These are phyloP conservation scores for Phialophora chinensis DNA, from an alignment of 2,329 filamentous ascomycete species.

Conservation along the genomic window DNA sequence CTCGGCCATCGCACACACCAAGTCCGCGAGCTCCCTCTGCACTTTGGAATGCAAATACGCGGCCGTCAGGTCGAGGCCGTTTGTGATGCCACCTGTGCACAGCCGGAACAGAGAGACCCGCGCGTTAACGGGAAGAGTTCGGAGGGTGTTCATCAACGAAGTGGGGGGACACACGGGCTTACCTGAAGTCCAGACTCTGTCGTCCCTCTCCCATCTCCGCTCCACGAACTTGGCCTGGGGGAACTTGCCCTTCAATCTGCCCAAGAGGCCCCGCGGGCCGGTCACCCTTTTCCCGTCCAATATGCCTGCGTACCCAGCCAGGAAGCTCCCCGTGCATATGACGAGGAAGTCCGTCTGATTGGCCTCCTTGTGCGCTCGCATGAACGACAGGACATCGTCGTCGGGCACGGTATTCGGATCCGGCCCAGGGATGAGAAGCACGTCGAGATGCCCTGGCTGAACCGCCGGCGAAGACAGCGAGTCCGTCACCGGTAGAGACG, in stretches of 20 bases:
- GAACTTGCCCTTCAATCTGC: conserved; percentile 32
- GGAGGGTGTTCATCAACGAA: too few species aligned
- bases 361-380: conserved; percentile 44
- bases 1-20: conserved; percentile 46
- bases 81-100: conserved; percentile 38
- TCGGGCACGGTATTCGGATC: conserved; percentile 42
- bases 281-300: conserved; percentile 35
- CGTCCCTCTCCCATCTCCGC: conserved; percentile 42
- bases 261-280: conserved; percentile 33
- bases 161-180: not conserved
- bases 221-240: conserved; percentile 33
- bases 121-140: not conserved
- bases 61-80: conserved; percentile 44
- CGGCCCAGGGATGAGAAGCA: conserved; percentile 48
- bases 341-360: conserved; percentile 38
- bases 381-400: conserved; percentile 43
- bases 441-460: conserved; percentile 46
- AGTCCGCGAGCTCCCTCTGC: conserved; percentile 43
- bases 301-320: conserved; percentile 35
- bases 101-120: not conserved
- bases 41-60: conserved; percentile 42
- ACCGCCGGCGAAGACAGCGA: conserved; percentile 42
- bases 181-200: conserved; percentile 45
- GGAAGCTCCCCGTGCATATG: conserved; percentile 38
- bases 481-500: conserved; percentile 42